phyloP scores from a whole-genome alignment of 2,329 filamentous ascomycete genomes.

The Fusarium sacchari region DNA sequence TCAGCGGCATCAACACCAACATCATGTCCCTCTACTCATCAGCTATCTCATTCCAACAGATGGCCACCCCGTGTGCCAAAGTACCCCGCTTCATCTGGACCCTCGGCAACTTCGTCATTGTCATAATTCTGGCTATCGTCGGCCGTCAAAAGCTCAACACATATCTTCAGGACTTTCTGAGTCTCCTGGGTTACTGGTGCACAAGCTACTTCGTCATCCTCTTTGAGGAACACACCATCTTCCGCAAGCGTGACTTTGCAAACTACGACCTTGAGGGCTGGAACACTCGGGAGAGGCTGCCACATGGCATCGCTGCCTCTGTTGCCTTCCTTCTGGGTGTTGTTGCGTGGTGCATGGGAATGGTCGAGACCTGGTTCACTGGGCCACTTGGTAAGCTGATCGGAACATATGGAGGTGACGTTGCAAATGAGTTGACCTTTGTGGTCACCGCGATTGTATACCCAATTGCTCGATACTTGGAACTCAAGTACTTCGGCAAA shows the following conservation, averaged over 20 bases:
- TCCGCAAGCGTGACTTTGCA: conserved; percentile 1
- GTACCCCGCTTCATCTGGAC: conserved; percentile 9
- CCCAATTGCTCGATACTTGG: background rate
- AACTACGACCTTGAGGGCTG: conserved; percentile 8
- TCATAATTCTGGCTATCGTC: conserved; percentile 1
- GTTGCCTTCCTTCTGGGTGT: conserved; percentile 1
- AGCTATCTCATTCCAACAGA: conserved; percentile 4
- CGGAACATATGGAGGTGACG: background rate
- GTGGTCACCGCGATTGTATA: conserved; percentile 4
- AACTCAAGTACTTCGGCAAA: conserved; percentile 3
- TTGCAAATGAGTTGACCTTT: conserved; percentile 9
- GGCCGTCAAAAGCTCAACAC: conserved; percentile 9
- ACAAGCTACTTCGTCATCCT: conserved; percentile 12
- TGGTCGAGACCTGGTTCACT: conserved; percentile 7
- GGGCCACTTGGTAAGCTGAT: conserved; percentile 1
- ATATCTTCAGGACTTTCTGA: conserved; percentile 2
- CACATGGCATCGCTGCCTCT: conserved; percentile 3
- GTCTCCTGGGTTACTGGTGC: conserved; percentile 6
- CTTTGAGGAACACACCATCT: conserved; percentile 8
- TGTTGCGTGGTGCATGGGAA: conserved; percentile 9
- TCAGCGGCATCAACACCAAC: conserved; percentile 9
- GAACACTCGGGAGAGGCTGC: background rate
- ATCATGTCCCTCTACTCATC: conserved; percentile 14
- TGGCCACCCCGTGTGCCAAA: background rate
- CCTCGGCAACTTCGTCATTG: background rate